A percentile compares a stretch with the other conserved stretches of the same genome.
Conservation (phyloP, 1,139 yeast genomes). For the Kurtzmaniella natalensis region DNA sequence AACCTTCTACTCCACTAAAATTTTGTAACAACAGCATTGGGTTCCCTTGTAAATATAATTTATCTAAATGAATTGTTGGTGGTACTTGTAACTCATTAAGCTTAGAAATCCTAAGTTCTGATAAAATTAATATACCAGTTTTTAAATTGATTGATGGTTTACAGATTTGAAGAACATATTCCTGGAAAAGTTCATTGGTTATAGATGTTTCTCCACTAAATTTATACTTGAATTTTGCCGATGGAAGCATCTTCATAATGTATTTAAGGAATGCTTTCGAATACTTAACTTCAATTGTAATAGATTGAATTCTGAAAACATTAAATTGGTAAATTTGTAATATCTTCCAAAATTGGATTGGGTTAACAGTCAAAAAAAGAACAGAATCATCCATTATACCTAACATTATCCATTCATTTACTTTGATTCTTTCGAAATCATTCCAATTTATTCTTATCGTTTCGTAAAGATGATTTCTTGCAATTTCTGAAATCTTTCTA, state of each 20-base stretch:
- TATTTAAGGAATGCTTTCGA: neutral
- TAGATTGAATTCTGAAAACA: neutral
- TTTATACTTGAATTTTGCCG: neutral
- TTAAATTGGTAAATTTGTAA: conserved; percentile 5
- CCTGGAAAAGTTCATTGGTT: too few species aligned
- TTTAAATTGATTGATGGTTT: neutral
- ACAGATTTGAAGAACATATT: neutral
- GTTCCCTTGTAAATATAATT: conserved; percentile 4
- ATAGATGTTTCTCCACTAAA: neutral
- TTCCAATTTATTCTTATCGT: conserved; percentile 1
- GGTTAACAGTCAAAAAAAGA: conserved; percentile 1
- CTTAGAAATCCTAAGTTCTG: neutral
- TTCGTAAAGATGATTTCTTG: neutral
- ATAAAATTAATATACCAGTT: too few species aligned
- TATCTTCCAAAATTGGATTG: conserved; percentile 6
- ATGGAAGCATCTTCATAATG: neutral
- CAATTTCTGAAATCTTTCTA: conserved; percentile 8
- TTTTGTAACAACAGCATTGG: conserved; percentile 4
- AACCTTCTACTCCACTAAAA: neutral
- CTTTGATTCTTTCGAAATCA: neutral
- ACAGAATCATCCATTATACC: conserved; percentile 4
- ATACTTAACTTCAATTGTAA: neutral
- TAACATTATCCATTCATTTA: neutral
- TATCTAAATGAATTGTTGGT: neutral
- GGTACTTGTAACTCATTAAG: neutral